A percentile compares a stretch with the other conserved stretches of the same genome.
These are phyloP conservation scores for Calonectria hongkongensis DNA, from an alignment of 2,329 filamentous ascomycete genomes.

Conservation along the genomic window DNA sequence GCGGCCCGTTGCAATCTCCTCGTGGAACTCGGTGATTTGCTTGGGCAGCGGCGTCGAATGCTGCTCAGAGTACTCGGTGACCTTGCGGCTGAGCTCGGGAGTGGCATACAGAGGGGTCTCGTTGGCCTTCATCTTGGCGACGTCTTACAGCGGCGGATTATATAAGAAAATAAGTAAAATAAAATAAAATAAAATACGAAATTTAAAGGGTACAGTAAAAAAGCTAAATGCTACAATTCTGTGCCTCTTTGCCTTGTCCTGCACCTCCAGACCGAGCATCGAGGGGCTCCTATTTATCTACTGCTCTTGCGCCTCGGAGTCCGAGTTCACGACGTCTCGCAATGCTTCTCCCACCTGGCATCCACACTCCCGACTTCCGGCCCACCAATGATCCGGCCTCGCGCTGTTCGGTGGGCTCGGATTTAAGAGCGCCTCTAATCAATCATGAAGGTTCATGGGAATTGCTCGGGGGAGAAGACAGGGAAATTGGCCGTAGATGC, in stretches of 20 bases:
- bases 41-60: conserved; percentile 66
- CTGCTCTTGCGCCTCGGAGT: conserved; percentile 38
- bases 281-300: conserved; percentile 22
- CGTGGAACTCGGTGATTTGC: conserved; percentile 66
- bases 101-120: conserved; percentile 65
- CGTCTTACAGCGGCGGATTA: not conserved
- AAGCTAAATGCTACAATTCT: not conserved
- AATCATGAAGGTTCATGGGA: not conserved
- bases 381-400: conserved; percentile 43
- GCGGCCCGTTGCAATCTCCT: conserved; percentile 50
- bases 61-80: conserved; percentile 64
- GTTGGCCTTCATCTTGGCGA: conserved; percentile 62
- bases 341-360: conserved; percentile 25
- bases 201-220: not conserved
- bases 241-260: not conserved
- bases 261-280: not conserved
- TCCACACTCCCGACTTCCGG: conserved; percentile 36
- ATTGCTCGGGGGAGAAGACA: not conserved
- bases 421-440: conserved; percentile 32
- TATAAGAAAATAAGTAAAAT: not conserved
- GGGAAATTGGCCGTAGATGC: not conserved
- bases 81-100: conserved; percentile 62
- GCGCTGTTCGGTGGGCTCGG: conserved; percentile 26
- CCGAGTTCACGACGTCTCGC: conserved; percentile 43
- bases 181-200: not conserved